Conservation (phyloP, 352 stramenopile genomes). For the Pseudoperonospora humuli region DNA sequence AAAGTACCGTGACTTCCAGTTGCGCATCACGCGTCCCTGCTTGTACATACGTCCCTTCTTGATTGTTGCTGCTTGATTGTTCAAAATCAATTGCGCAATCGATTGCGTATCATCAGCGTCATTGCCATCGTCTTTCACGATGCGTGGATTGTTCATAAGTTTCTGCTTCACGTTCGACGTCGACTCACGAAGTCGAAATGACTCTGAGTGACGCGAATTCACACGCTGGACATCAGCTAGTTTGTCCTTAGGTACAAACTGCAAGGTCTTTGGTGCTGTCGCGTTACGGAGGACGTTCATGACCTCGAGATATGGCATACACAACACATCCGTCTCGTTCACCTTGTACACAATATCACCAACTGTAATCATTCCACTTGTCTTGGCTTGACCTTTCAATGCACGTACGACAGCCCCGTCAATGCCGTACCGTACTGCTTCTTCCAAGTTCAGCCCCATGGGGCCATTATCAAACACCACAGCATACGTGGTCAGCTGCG, state of each 20-base stretch:
- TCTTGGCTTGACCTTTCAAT: slow-evolving; percentile 78
- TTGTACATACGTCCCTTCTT: slow-evolving; percentile 87
- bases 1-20: slow-evolving; percentile 86
- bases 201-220: slow-evolving; percentile 75
- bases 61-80: slow-evolving; percentile 81
- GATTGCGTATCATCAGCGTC: slow-evolving; percentile 71
- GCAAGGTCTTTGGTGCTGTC: slow-evolving; percentile 61
- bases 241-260: slow-evolving; percentile 84
- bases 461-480: slow-evolving; percentile 81
- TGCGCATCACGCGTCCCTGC: slow-evolving; percentile 73
- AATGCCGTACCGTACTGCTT: slow-evolving; percentile 76
- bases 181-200: slow-evolving; percentile 55
- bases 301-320: slow-evolving; percentile 79
- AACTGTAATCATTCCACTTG: slow-evolving; percentile 72
- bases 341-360: slow-evolving; percentile 86
- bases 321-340: slow-evolving; percentile 75
- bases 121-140: slow-evolving; percentile 66
- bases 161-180: slow-evolving; percentile 58
- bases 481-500: slow-evolving; percentile 71
- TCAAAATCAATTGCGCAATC: slow-evolving; percentile 75
- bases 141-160: slow-evolving; percentile 60
- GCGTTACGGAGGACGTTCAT: slow-evolving; percentile 73
- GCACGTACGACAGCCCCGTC: slow-evolving; percentile 73
- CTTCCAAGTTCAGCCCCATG: slow-evolving; percentile 82
- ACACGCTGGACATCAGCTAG: slow-evolving; percentile 76